A percentile compares a stretch with the other conserved stretches of the same genome.
These are phyloP conservation scores for Hibiscus syriacus DNA, from an alignment of 345 rosid genomes.

Conservation along the genomic window DNA sequence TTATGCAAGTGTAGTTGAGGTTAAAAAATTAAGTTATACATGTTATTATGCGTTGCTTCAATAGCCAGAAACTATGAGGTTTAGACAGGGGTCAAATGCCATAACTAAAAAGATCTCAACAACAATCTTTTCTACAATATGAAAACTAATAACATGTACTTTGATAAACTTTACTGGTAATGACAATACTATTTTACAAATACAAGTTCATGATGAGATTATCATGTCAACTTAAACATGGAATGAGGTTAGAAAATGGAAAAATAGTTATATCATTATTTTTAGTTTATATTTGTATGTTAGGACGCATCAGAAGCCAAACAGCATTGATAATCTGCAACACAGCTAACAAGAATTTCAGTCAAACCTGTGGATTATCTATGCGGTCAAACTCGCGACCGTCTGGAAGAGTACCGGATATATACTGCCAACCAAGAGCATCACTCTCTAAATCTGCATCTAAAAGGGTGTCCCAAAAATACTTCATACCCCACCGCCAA, in stretches of 20 bases:
- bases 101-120: neutral
- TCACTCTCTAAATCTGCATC: constrained; percentile 98
- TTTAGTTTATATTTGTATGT: neutral
- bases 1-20: neutral
- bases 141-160: neutral
- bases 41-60: neutral
- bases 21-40: too few species aligned
- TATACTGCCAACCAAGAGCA: constrained; percentile 98
- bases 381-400: constrained; percentile 85
- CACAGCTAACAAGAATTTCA: neutral
- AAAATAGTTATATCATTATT: neutral
- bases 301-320: neutral
- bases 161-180: neutral
- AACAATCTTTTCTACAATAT: neutral
- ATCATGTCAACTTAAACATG: neutral
- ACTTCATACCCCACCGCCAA: constrained; percentile 99
- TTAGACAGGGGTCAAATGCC: neutral
- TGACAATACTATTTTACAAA: neutral
- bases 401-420: constrained; percentile 89
- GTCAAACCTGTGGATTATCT: constrained; percentile 82
- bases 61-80: neutral
- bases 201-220: neutral
- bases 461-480: constrained; percentile 95
- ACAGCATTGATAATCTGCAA: neutral
- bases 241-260: neutral